Evolutionary conservation across 352 stramenopile genomes (phyloP).

Genomic region (Phytopythium vexans): DNA sequence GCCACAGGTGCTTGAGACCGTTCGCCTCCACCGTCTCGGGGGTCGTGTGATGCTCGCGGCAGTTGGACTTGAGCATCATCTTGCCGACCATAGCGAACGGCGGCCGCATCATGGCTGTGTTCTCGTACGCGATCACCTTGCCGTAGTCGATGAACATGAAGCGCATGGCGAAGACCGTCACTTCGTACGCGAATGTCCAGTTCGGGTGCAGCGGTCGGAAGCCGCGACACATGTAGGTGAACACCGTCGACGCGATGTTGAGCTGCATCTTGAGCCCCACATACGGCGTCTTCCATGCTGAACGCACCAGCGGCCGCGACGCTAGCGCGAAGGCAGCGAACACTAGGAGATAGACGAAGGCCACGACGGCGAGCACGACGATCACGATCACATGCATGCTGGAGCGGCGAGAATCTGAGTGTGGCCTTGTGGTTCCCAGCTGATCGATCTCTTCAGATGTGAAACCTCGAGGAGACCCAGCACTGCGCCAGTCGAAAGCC

Average conservation of each 20-base stretch:
- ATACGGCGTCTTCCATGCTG: too few species aligned
- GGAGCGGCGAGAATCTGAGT: too few species aligned
- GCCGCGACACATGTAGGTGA: conserved; percentile 9
- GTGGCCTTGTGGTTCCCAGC: too few species aligned
- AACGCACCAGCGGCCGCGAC: too few species aligned
- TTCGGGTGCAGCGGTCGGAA: conserved; percentile 19
- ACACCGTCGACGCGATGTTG: conserved; percentile 12
- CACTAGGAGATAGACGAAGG: too few species aligned
- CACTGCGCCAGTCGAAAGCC: too few species aligned
- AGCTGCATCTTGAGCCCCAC: conserved; percentile 10
- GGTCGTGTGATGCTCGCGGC: conserved; percentile 13
- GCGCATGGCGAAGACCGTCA: conserved; percentile 21
- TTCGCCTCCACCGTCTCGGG: conserved; percentile 11
- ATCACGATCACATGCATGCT: too few species aligned
- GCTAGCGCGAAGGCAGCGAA: too few species aligned
- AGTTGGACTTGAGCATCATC: conserved; percentile 16
- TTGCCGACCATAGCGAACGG: conserved; percentile 17
- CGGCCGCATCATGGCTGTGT: conserved; percentile 16
- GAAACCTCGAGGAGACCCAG: too few species aligned
- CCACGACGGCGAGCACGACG: too few species aligned
- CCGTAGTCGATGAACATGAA: conserved; percentile 26
- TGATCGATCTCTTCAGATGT: too few species aligned
- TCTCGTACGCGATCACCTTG: conserved; percentile 16
- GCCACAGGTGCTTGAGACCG: conserved; percentile 25
- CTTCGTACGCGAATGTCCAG: conserved; percentile 30